Base-by-base conservation (phyloP, 768 basidiomycete genomes). In the Pleurotus tuoliensis region DNA sequence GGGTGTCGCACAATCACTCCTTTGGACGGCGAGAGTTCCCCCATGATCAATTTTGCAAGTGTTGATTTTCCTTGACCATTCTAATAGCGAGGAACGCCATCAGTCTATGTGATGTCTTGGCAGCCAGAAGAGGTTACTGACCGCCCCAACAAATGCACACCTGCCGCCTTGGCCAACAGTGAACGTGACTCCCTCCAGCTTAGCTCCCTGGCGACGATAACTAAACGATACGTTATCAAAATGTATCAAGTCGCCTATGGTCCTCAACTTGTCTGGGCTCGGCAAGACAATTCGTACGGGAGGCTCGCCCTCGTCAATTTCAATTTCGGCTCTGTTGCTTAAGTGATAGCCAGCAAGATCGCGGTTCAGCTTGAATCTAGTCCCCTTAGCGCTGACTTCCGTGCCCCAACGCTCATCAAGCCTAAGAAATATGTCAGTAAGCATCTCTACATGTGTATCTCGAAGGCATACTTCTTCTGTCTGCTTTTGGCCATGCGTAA, bases 11-110 rank as follows among this genome's bases (percentile, higher is more conserved):
- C 73, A 8, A 86, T 74, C 25, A 67, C 76, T 7, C 86, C 86
- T 12, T 47, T 56, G 24, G 20, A 30, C 15, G 55, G 39, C 45
- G 45, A 8, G 50, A 44, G 56, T 38, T 16, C 46, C 4, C 75
- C 75, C 13, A 75, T 71, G 40, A 78, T 66, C 20, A 78, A 58
- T 54, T 78, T 77, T 61, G 81, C 81, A 7, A 86, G 62, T 0
- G 84, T 84, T 6, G 80, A 78, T 64, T 85, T 86, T 37, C 82
- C 82, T 59, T 77, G 71, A 0, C 82, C 83, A 63, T 83, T 83
- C 58, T 71, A 70, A 2, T 63, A 66, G 3, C 61, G 15, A 69
- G 55, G 16, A 5, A 69, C n/a, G 43, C 51, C 11, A 56, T 41
- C 50, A 34, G 20, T 54, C 25, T 8, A 46, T 55, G 56, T 18